These are phyloP conservation scores for Ceratobasidium sp. DNA, from an alignment of 1,284 basidiomycete species.

Conservation along the genomic window DNA sequence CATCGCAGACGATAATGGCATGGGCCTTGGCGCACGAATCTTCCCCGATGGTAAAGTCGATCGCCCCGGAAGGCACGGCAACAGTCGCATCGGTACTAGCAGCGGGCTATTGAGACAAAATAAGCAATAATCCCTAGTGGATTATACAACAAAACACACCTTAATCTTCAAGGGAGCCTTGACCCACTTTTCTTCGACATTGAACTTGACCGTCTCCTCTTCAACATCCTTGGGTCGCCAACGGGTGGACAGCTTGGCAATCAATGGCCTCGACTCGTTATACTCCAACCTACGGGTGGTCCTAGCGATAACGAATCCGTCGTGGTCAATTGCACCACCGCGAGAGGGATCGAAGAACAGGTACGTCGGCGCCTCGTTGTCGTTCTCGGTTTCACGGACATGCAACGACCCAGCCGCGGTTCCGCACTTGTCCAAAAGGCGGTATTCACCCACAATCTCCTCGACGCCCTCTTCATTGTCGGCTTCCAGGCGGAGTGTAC, in stretches of 20 bases:
- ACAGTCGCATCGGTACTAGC: constrained; percentile 66
- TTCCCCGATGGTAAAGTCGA: constrained; percentile 61
- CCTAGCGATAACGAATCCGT: constrained; percentile 83
- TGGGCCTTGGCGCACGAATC: constrained; percentile 75
- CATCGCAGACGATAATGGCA: constrained; percentile 77
- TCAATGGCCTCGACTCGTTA: constrained; percentile 75
- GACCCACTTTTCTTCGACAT: constrained; percentile 72
- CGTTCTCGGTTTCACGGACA: constrained; percentile 58
- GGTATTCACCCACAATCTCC: constrained; percentile 73
- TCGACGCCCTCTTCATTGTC: constrained; percentile 52
- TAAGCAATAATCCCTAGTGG: neutral
- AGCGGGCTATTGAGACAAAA: constrained; percentile 54
- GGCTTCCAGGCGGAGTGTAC: constrained; percentile 75
- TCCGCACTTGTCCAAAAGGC: constrained; percentile 84
- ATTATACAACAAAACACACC: constrained; percentile 53
- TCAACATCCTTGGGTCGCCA: constrained; percentile 75
- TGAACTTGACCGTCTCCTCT: constrained; percentile 60
- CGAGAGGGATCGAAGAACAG: constrained; percentile 86
- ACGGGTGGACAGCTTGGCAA: constrained; percentile 70
- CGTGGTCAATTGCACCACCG: constrained; percentile 71
- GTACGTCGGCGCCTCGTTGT: constrained; percentile 65
- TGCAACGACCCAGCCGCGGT: constrained; percentile 89
- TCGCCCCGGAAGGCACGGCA: constrained; percentile 62
- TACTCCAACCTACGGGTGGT: constrained; percentile 79
- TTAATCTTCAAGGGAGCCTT: constrained; percentile 56